Conservation (phyloP, 1,139 yeast species). For the Yamadazyma spencermartinsiae region DNA sequence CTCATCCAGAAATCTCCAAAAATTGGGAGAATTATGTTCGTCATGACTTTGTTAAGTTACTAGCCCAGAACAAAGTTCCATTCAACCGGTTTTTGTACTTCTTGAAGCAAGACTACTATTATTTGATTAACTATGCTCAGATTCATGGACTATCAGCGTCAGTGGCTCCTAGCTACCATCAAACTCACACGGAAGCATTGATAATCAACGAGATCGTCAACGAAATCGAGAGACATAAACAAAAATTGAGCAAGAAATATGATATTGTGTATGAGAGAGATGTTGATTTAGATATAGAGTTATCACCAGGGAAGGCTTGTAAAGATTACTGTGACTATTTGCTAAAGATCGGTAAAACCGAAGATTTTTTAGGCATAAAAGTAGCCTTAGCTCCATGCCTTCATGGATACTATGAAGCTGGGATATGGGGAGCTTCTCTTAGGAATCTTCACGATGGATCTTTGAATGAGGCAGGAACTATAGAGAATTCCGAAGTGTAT, state of each 20-base stretch:
- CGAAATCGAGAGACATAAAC: constrained; percentile 60
- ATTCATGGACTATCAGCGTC: constrained; percentile 68
- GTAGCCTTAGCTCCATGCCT: constrained; percentile 77
- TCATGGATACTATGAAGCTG: constrained; percentile 68
- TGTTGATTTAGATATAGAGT: constrained; percentile 36
- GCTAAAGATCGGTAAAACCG: constrained; percentile 48
- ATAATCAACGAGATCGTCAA: constrained; percentile 53
- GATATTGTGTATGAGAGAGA: constrained; percentile 48
- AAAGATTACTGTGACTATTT: constrained; percentile 61
- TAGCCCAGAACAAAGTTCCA: constrained; percentile 56
- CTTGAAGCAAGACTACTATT: constrained; percentile 71
- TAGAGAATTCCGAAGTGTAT: constrained; percentile 33
- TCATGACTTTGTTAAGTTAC: constrained; percentile 59
- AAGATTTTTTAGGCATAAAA: constrained; percentile 64
- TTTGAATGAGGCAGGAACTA: constrained; percentile 10
- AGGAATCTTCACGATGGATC: constrained; percentile 14
- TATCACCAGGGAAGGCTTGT: constrained; percentile 58
- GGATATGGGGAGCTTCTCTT: constrained; percentile 23
- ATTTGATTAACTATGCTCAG: constrained; percentile 67
- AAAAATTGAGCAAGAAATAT: constrained; percentile 46
- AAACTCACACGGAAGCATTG: constrained; percentile 51
- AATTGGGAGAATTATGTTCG: constrained; percentile 60
- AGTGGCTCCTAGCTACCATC: constrained; percentile 56
- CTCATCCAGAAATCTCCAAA: constrained; percentile 55
- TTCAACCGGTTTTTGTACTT: constrained; percentile 54